Percentiles rank a stretch among this genome's conserved stretches.
These are phyloP conservation scores for Colletotrichum musae DNA, from an alignment of 2,329 filamentous ascomycete species.

Conservation along the genomic window DNA sequence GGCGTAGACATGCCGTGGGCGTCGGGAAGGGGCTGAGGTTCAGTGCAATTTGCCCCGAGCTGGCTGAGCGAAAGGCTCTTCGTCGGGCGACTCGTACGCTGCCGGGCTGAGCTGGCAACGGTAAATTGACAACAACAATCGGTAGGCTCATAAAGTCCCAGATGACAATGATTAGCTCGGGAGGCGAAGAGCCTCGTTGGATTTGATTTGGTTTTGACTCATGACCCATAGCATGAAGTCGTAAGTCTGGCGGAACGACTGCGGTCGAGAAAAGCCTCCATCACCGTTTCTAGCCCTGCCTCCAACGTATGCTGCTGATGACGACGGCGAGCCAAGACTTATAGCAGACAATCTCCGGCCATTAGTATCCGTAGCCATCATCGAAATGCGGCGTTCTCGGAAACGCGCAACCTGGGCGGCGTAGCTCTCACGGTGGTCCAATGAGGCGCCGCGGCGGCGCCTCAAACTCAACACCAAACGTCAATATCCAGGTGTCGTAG, in stretches of 20 bases:
- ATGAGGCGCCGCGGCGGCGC: slow-evolving; percentile 18
- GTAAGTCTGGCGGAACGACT: slow-evolving; percentile 17
- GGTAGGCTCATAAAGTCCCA: slow-evolving; percentile 12
- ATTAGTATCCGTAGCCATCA: not conserved
- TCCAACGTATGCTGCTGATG: slow-evolving; percentile 2
- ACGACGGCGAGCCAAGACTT: slow-evolving; percentile 27
- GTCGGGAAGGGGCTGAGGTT: slow-evolving; percentile 34
- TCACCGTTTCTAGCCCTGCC: slow-evolving; percentile 12
- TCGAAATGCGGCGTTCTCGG: slow-evolving; percentile 9
- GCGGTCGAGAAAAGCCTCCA: slow-evolving; percentile 27
- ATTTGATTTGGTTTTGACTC: slow-evolving; percentile 8
- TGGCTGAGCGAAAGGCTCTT: slow-evolving; percentile 34
- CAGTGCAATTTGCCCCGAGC: slow-evolving; percentile 37
- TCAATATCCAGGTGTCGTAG: slow-evolving; percentile 27
- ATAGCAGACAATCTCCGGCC: slow-evolving; percentile 11
- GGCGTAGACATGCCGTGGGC: not conserved
- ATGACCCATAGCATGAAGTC: slow-evolving; percentile 13
- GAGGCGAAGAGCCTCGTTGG: slow-evolving; percentile 19
- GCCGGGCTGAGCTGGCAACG: slow-evolving; percentile 25
- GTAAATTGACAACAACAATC: slow-evolving; percentile 14
- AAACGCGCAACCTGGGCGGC: slow-evolving; percentile 4
- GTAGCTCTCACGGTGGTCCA: slow-evolving; percentile 12
- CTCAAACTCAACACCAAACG: slow-evolving; percentile 14
- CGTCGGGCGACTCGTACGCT: slow-evolving; percentile 26
- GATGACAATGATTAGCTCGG: slow-evolving; percentile 2